A percentile compares a stretch with the other conserved stretches of the same genome.
phyloP scores from a whole-genome alignment of 495 filamentous ascomycete species.

The Penicillium tannophilum region DNA sequence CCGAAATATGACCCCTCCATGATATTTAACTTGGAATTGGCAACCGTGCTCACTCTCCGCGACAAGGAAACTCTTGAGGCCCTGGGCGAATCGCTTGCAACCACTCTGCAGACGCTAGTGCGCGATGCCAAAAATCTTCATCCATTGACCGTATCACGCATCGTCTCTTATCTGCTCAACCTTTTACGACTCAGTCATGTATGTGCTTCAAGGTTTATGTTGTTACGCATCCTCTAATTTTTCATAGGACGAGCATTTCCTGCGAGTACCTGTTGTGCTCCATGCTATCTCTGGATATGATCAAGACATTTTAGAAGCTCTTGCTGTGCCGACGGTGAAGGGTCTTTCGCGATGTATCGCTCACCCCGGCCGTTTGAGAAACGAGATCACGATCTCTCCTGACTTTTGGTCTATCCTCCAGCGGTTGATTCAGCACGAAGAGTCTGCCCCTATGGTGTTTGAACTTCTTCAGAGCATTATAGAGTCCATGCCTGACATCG shows the following conservation, averaged over 20 bases:
- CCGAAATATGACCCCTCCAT: conserved; percentile 83
- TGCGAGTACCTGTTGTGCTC: conserved; percentile 88
- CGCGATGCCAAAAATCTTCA: conserved; percentile 79
- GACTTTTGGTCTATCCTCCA: conserved; percentile 96
- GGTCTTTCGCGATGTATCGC: conserved; percentile 80
- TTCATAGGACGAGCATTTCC: conserved; percentile 81
- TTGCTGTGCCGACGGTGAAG: conserved; percentile 71
- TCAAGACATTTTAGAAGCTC: conserved; percentile 71
- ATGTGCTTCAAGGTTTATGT: conserved; percentile 35
- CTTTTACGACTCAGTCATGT: conserved; percentile 87
- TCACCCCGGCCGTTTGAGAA: conserved; percentile 73
- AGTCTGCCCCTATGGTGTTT: conserved; percentile 77
- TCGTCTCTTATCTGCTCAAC: conserved; percentile 82
- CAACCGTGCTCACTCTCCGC: conserved; percentile 79
- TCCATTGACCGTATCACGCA: conserved; percentile 75
- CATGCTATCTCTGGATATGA: conserved; percentile 89
- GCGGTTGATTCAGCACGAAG: conserved; percentile 64
- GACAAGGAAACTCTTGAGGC: conserved; percentile 68
- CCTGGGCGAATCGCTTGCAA: conserved; percentile 76
- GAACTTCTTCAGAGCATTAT: conserved; percentile 75
- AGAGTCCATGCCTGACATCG: conserved; percentile 65
- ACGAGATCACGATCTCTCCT: conserved; percentile 91
- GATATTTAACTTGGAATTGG: conserved; percentile 86
- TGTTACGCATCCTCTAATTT: conserved; percentile 22
- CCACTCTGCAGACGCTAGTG: conserved; percentile 77